A percentile compares a stretch with the other conserved stretches of the same genome.
phyloP scores from a whole-genome alignment of 2,329 filamentous ascomycete species.

The Alternaria sp. region DNA sequence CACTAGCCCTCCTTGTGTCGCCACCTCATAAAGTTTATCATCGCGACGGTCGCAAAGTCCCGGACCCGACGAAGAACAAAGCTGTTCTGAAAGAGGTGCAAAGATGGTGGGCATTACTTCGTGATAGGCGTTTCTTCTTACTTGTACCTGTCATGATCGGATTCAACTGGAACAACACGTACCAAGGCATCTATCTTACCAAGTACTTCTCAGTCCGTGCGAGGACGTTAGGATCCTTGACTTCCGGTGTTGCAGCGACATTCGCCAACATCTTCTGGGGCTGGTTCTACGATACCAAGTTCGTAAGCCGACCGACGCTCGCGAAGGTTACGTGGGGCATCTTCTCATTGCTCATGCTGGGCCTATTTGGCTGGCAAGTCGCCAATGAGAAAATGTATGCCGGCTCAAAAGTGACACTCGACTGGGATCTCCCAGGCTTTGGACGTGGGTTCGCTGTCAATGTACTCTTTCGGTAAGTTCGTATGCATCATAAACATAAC shows the following conservation, averaged over 20 bases:
- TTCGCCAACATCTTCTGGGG: constrained; percentile 61
- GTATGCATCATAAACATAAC: not conserved
- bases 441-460: constrained; percentile 60
- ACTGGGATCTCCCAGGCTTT: constrained; percentile 58
- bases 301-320: constrained; percentile 52
- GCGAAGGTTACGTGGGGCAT: constrained; percentile 56
- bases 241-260: constrained; percentile 58
- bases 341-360: constrained; percentile 56
- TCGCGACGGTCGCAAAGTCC: constrained; percentile 49
- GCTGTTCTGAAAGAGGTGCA: constrained; percentile 50
- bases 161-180: constrained; percentile 62
- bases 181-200: constrained; percentile 63
- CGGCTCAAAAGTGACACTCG: constrained; percentile 52
- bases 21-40: constrained; percentile 58
- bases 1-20: constrained; percentile 57
- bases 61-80: constrained; percentile 50
- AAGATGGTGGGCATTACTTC: constrained; percentile 53
- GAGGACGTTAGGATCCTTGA: constrained; percentile 57
- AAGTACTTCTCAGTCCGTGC: constrained; percentile 63
- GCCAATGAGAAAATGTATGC: constrained; percentile 60
- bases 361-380: constrained; percentile 59
- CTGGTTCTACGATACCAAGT: constrained; percentile 59
- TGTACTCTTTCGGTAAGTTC: constrained; percentile 55
- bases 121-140: constrained; percentile 58
- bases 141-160: constrained; percentile 61